These are phyloP conservation scores for Mucor velutinosus DNA, from an alignment of 371 early-diverging fungal species.

Conservation along the genomic window DNA sequence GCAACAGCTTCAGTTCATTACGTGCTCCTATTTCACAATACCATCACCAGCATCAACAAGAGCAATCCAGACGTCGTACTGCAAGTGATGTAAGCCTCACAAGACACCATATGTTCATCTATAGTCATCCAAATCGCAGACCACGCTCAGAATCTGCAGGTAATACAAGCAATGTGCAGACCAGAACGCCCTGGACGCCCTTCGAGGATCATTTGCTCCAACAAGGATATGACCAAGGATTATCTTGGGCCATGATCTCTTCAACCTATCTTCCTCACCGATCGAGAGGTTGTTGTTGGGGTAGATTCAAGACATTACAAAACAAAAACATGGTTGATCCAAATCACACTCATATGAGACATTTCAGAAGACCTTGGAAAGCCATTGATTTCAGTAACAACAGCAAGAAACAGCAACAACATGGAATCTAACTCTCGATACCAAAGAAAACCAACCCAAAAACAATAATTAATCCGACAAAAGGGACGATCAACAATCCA, in stretches of 20 bases:
- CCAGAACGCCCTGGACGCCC: constrained; percentile 55
- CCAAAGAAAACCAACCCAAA: constrained; percentile 2
- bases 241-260: constrained; percentile 55
- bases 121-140: constrained; percentile 24
- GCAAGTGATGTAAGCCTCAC: constrained; percentile 23
- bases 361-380: constrained; percentile 33
- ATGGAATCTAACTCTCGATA: not conserved
- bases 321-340: constrained; percentile 31
- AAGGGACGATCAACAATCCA: constrained; percentile 7
- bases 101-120: constrained; percentile 29
- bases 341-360: constrained; percentile 29
- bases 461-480: constrained; percentile 14
- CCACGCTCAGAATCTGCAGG: constrained; percentile 28
- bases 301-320: constrained; percentile 53
- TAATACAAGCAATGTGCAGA: constrained; percentile 30
- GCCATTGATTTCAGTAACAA: constrained; percentile 21
- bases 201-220: constrained; percentile 50
- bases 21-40: not conserved
- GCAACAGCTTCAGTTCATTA: constrained; percentile 7
- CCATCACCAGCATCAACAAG: constrained; percentile 2
- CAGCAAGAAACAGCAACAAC: not conserved
- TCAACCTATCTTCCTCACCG: constrained; percentile 50
- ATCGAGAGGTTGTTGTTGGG: constrained; percentile 57
- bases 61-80: constrained; percentile 16
- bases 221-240: constrained; percentile 47